phyloP scores from a whole-genome alignment of 768 basidiomycete genomes.

The Trametes punicea region DNA sequence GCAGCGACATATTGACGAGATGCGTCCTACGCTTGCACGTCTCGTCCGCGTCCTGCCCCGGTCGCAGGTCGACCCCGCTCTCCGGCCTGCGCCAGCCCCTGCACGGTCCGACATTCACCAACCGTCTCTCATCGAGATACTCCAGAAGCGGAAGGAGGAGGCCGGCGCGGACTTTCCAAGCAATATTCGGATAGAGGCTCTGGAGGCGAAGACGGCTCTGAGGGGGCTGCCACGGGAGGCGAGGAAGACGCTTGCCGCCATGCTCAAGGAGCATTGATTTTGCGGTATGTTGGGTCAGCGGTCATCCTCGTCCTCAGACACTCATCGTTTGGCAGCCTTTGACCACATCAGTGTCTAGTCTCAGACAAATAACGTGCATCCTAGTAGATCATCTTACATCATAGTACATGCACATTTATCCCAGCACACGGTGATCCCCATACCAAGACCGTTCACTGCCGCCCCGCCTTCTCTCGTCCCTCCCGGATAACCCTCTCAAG shows the following conservation, averaged over 20 bases:
- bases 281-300: background rate
- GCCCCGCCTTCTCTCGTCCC: conserved; percentile 32
- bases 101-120: conserved; percentile 26
- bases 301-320: background rate
- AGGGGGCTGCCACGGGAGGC: conserved; percentile 38
- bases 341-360: no score
- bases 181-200: conserved; percentile 50
- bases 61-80: conserved; percentile 27
- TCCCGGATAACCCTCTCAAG: conserved; percentile 56
- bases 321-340: background rate
- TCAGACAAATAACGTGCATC: no score
- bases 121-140: conserved; percentile 39
- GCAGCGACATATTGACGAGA: conserved; percentile 10
- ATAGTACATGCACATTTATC: background rate
- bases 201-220: conserved; percentile 38
- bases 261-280: conserved; percentile 31
- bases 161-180: conserved; percentile 41
- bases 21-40: conserved; percentile 33
- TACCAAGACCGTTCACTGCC: background rate
- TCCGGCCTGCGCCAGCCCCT: conserved; percentile 20
- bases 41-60: conserved; percentile 41
- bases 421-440: background rate
- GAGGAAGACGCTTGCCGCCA: conserved; percentile 37
- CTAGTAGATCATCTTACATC: background rate
- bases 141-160: conserved; percentile 38